Conservation (phyloP, 1,284 basidiomycete species). For the Ganoderma lucidum region DNA sequence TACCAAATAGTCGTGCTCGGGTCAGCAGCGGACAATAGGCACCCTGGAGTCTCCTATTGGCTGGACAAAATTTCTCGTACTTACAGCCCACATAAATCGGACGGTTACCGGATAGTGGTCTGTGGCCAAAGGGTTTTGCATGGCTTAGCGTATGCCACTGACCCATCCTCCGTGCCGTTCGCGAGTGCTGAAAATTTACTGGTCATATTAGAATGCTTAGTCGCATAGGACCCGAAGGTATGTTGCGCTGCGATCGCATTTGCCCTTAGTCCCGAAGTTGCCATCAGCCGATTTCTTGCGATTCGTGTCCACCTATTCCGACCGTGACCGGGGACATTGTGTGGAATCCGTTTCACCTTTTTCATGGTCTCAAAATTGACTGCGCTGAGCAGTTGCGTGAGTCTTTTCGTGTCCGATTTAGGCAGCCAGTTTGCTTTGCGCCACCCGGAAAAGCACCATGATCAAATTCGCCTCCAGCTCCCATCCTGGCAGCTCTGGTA, state of each 20-base stretch:
- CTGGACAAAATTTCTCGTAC: not conserved
- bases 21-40: too few species aligned
- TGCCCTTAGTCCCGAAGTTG: not conserved
- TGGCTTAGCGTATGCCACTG: not conserved
- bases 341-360: not conserved
- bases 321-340: not conserved
- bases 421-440: too few species aligned
- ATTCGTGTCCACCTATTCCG: not conserved
- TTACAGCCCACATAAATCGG: not conserved
- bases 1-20: too few species aligned
- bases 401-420: too few species aligned
- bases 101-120: not conserved
- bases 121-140: not conserved
- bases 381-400: too few species aligned
- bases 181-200: not conserved
- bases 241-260: not conserved
- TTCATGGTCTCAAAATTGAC: not conserved
- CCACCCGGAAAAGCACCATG: too few species aligned
- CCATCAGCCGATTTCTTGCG: not conserved
- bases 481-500: not conserved
- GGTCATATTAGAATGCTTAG: not conserved
- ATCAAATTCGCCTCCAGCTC: not conserved
- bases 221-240: not conserved
- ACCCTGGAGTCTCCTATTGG: not conserved
- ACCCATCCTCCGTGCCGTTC: not conserved